Percentiles rank a stretch among this genome's conserved stretches.
Evolutionary conservation across 176 grass and related monocot species (phyloP).

Genomic region (Carex pumila): DNA sequence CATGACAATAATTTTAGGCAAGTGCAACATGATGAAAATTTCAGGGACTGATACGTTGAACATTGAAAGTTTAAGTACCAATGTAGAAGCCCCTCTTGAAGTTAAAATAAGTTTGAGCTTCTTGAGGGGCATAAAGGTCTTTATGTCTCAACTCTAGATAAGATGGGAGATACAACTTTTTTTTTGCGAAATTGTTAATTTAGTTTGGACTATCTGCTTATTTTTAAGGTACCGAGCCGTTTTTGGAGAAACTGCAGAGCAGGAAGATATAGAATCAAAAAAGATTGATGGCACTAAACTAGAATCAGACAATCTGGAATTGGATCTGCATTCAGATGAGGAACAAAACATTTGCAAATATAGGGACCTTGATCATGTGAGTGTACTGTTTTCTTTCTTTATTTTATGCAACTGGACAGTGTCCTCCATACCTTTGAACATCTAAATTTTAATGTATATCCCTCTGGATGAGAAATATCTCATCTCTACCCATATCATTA

Average conservation of each 20-base stretch:
- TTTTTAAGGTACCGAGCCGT: conserved; percentile 75
- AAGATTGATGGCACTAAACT: conserved; percentile 31
- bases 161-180: background rate
- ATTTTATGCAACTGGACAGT: background rate
- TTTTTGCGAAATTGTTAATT: background rate
- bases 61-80: background rate
- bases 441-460: background rate
- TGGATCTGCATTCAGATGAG: conserved; percentile 35
- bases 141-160: background rate
- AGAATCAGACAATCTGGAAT: conserved; percentile 29
- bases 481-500: too few relatives aligned
- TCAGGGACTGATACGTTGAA: background rate
- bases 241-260: conserved; percentile 45
- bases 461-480: background rate
- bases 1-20: background rate
- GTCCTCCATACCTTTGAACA: background rate
- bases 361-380: conserved; percentile 64
- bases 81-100: background rate
- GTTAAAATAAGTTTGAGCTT: background rate
- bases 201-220: background rate
- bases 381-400: conserved; percentile 36
- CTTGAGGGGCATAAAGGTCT: background rate
- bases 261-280: conserved; percentile 33
- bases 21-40: background rate
- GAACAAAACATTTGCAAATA: conserved; percentile 35